Evolutionary conservation across 2,329 filamentous ascomycete species (phyloP).

Genomic region (Penicillium sp.): DNA sequence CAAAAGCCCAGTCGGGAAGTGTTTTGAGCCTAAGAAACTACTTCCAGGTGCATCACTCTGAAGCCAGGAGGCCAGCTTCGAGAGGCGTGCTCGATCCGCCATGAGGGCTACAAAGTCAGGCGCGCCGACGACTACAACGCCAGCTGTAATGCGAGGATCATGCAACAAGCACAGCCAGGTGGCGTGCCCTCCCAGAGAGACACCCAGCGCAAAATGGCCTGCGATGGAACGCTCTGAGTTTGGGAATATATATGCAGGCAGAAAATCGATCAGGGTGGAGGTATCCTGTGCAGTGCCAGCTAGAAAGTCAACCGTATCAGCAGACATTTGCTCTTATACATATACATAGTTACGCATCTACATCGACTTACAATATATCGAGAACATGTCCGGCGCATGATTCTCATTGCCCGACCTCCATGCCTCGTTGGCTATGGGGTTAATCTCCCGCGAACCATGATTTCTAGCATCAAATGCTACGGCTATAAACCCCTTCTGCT

Average conservation of each 20-base stretch:
- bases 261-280: conserved; percentile 68
- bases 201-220: conserved; percentile 71
- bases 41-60: conserved; percentile 53
- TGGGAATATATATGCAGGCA: conserved; percentile 70
- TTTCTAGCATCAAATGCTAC: conserved; percentile 90
- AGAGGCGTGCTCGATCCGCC: conserved; percentile 69
- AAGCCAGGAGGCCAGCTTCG: conserved; percentile 61
- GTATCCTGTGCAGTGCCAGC: conserved; percentile 71
- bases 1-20: conserved; percentile 70
- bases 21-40: conserved; percentile 68
- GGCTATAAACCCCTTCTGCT: conserved; percentile 63
- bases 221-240: conserved; percentile 44
- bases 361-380: conserved; percentile 59
- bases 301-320: conserved; percentile 17
- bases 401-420: conserved; percentile 75
- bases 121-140: conserved; percentile 78
- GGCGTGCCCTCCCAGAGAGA: conserved; percentile 82
- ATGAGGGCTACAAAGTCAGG: conserved; percentile 83
- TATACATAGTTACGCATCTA: background rate
- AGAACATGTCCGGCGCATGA: conserved; percentile 92
- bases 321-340: background rate
- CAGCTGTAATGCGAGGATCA: conserved; percentile 74
- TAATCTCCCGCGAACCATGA: conserved; percentile 71
- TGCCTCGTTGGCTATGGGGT: conserved; percentile 65
- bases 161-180: conserved; percentile 79